Percentiles rank a stretch among this genome's conserved stretches.
phyloP scores from a whole-genome alignment of 2,329 filamentous ascomycete species.

The Venturia carpophila region DNA sequence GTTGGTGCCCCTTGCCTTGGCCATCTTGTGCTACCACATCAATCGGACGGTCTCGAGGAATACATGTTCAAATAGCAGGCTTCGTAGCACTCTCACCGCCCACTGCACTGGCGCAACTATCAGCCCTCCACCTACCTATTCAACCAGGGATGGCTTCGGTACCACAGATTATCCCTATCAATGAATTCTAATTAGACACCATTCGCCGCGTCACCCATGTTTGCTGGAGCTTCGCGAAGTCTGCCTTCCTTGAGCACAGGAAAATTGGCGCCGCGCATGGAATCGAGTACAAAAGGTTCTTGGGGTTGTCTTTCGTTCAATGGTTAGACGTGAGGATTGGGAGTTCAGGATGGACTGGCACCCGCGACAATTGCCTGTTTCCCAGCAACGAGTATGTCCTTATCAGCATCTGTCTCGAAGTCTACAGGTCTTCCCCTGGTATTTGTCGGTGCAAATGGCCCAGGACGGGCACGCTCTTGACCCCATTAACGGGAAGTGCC shows the following conservation, averaged over 20 bases:
- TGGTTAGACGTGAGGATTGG: too few relatives aligned
- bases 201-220: background rate
- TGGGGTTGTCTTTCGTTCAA: too few relatives aligned
- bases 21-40: background rate
- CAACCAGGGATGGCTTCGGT: too few relatives aligned
- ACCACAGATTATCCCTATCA: background rate
- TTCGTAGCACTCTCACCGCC: background rate
- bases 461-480: too few relatives aligned
- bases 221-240: background rate
- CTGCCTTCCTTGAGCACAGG: conserved; percentile 12
- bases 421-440: too few relatives aligned
- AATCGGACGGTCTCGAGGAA: background rate
- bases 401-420: too few relatives aligned
- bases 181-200: background rate
- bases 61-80: background rate
- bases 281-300: conserved; percentile 21
- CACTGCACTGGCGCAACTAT: too few relatives aligned
- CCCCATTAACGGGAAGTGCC: too few relatives aligned
- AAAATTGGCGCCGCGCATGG: conserved; percentile 14
- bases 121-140: background rate
- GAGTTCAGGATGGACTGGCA: too few relatives aligned
- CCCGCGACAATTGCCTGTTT: too few relatives aligned
- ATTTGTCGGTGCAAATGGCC: too few relatives aligned
- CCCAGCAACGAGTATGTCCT: too few relatives aligned
- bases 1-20: background rate